These are phyloP conservation scores for Candida stauntonica DNA, from an alignment of 805 yeast species.

Conservation along the genomic window DNA sequence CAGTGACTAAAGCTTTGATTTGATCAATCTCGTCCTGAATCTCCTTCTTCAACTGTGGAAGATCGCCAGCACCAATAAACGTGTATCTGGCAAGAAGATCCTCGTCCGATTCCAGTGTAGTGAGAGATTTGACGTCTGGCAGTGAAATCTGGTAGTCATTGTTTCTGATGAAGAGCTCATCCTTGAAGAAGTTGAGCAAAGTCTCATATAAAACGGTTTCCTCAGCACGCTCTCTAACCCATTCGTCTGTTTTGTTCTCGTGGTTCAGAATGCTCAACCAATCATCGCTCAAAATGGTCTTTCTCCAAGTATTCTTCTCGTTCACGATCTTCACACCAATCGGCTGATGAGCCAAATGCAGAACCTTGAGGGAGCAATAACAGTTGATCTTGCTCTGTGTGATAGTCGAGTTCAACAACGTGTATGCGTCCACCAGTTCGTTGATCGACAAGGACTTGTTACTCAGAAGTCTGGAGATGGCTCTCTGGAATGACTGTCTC, in stretches of 20 bases:
- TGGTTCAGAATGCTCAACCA: conserved; percentile 40
- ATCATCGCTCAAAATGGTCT: conserved; percentile 50
- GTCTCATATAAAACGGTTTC: conserved; percentile 45
- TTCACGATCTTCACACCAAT: conserved; percentile 30
- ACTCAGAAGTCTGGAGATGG: conserved; percentile 31
- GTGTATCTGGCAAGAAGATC: conserved; percentile 21
- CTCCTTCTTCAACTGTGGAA: conserved; percentile 23
- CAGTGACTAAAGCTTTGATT: conserved; percentile 11
- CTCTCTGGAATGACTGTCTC: conserved; percentile 23
- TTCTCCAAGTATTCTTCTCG: conserved; percentile 49
- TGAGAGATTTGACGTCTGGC: conserved; percentile 26
- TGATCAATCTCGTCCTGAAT: conserved; percentile 22
- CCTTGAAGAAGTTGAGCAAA: conserved; percentile 32
- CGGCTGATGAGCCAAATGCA: conserved; percentile 34
- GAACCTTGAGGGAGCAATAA: conserved; percentile 46
- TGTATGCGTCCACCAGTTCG: conserved; percentile 50
- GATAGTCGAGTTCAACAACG: conserved; percentile 36
- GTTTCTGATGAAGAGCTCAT: conserved; percentile 28
- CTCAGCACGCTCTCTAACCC: conserved; percentile 34
- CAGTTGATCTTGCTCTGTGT: conserved; percentile 29
- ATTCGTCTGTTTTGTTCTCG: conserved; percentile 39
- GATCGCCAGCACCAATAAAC: conserved; percentile 22
- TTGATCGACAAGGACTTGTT: conserved; percentile 37
- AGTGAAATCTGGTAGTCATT: conserved; percentile 25
- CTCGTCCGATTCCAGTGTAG: conserved; percentile 15